Evolutionary conservation across 306 rosid genomes (phyloP), one percentile per base, ranked within the genome.

Genomic region (Rosa multiflora): DNA sequence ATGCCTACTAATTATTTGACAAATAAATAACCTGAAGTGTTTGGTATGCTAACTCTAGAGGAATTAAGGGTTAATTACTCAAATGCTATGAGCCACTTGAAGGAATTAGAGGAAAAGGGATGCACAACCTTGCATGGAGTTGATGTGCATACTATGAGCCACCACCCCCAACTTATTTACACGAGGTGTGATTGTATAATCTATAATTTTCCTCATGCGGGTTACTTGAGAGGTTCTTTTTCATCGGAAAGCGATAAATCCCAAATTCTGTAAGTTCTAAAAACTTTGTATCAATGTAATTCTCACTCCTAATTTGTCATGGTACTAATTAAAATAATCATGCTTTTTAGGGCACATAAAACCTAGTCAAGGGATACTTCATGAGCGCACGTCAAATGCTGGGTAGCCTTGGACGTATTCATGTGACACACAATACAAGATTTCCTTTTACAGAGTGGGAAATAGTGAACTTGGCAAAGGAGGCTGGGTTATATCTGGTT

Each of bases 151-250:
- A 62, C 71, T 12, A 83, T 87, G 78, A 29, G 11, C 3, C 48
- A 56, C 32, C 79, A 80, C 23, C 43, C 72, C 2, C 29, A 0
- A 71, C 81, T 86, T 15, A 6, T 0, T 1, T 0, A 0, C 0
- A 1, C 17, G 0, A 5, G 2, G 1, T 86, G 82, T 37, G 76
- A 85, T 18, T 70, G 78, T 3, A 42, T 83, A 2, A 62, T 86
- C 40, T 88, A 69, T 59, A 84, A 84, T 67, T 88, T 86, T 32
- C 90, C 90, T 14, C 88, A 84, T 47, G 82, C 87, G 0, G 85
- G 85, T 21, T 82, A 51, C 64, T 18, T 72, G 47, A 14, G 11
- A 9, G 63, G 63, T 43, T 62, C 5, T 1, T 14, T 18, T 1
- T n/a, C 43, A 1, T 8, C 63, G 51, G 81, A 77, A 64, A 0